Conservation (phyloP, 352 stramenopile species). For the Globisporangium recalcitrans region DNA sequence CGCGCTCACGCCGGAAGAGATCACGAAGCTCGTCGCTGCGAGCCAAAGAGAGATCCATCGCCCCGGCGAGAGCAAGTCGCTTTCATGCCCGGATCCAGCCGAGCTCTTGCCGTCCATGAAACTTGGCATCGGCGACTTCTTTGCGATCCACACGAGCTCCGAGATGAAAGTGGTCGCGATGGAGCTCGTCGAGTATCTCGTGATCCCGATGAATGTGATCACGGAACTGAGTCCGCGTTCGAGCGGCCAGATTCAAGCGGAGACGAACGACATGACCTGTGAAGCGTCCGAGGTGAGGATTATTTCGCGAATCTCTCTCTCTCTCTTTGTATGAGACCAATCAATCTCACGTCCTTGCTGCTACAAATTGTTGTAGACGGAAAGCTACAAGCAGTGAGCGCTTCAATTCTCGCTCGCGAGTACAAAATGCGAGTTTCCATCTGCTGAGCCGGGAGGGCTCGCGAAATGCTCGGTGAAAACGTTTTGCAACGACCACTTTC, state of each 20-base stretch:
- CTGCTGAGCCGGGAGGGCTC: conserved; percentile 31
- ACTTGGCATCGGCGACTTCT: conserved; percentile 70
- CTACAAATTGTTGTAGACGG: conserved; percentile 24
- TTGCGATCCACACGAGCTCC: conserved; percentile 32
- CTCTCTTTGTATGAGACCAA: background rate
- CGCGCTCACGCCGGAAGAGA: conserved; percentile 44
- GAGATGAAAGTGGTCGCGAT: conserved; percentile 64
- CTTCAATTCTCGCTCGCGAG: conserved; percentile 53
- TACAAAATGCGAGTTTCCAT: conserved; percentile 33
- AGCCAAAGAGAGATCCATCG: conserved; percentile 40
- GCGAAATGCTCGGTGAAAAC: conserved; percentile 59
- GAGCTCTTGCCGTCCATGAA: conserved; percentile 48
- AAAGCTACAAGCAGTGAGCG: conserved; percentile 74
- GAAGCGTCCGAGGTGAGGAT: conserved; percentile 36
- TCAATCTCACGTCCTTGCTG: background rate
- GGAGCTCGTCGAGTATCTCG: conserved; percentile 58
- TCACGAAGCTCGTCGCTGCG: conserved; percentile 42
- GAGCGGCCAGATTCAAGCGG: conserved; percentile 32
- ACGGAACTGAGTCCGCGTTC: conserved; percentile 24
- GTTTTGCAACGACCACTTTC: conserved; percentile 74
- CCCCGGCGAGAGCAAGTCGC: conserved; percentile 41
- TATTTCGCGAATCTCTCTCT: too few species aligned
- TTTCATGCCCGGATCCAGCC: conserved; percentile 20
- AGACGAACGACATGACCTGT: conserved; percentile 29
- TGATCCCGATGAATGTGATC: conserved; percentile 44